These are phyloP conservation scores for Dothiorella sarmentorum DNA, from an alignment of 2,329 filamentous ascomycete species.

Conservation along the genomic window DNA sequence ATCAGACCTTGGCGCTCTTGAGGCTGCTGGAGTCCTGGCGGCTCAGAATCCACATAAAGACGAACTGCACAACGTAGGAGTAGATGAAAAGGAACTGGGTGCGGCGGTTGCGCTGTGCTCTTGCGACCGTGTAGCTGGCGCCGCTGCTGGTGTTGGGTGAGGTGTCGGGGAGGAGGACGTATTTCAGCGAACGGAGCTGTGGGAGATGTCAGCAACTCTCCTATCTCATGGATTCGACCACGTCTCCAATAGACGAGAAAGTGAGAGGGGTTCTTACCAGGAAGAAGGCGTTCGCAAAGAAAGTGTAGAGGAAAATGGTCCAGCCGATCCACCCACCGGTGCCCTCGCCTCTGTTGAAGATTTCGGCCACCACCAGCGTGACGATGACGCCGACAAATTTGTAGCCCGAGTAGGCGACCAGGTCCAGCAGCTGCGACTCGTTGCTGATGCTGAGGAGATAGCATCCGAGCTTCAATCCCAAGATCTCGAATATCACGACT, in stretches of 20 bases:
- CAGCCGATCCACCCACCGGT: conserved; percentile 87
- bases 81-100: conserved; percentile 94
- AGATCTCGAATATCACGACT: conserved; percentile 81
- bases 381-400: conserved; percentile 97
- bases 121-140: conserved; percentile 67
- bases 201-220: conserved; percentile 9
- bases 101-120: conserved; percentile 79
- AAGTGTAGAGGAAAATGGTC: conserved; percentile 86
- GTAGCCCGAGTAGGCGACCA: conserved; percentile 96
- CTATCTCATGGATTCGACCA: background rate
- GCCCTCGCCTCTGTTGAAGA: conserved; percentile 72
- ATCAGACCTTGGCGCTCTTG: background rate
- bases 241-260: background rate
- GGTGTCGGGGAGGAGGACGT: conserved; percentile 87
- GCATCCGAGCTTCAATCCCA: conserved; percentile 86
- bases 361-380: conserved; percentile 75
- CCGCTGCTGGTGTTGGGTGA: conserved; percentile 58
- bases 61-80: conserved; percentile 87
- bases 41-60: conserved; percentile 76
- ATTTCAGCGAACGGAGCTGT: conserved; percentile 89
- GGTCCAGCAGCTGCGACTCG: conserved; percentile 85
- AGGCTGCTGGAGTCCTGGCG: conserved; percentile 7
- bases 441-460: conserved; percentile 93
- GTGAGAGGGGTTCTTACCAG: conserved; percentile 57
- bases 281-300: conserved; percentile 91